These are phyloP conservation scores for Rhizophora apiculata DNA, from an alignment of 345 rosid genomes.

Conservation along the genomic window DNA sequence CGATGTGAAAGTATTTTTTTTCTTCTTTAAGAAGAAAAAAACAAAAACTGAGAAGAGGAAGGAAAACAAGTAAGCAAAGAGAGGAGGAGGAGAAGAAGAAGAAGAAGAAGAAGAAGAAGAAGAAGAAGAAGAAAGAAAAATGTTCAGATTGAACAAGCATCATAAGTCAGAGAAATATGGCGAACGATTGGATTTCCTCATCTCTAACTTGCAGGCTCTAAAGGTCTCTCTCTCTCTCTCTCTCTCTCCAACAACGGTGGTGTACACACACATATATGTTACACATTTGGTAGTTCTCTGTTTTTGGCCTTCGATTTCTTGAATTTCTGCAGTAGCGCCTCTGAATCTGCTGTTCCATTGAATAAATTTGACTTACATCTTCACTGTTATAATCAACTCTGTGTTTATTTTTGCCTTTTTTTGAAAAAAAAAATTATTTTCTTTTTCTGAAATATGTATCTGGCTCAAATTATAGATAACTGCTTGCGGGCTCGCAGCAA, in stretches of 20 bases:
- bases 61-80: neutral
- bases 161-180: conserved; percentile 40
- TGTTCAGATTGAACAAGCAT: conserved; percentile 52
- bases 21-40: no score
- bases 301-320: neutral
- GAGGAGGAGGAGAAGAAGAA: conserved; percentile 6
- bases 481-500: no score
- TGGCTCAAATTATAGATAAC: no score
- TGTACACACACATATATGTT: neutral
- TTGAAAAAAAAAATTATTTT: no score
- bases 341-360: conserved; percentile 14
- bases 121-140: conserved; percentile 7
- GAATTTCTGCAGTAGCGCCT: neutral
- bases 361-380: neutral
- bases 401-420: neutral
- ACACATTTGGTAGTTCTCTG: neutral
- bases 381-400: neutral
- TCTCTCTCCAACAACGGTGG: neutral
- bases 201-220: conserved; percentile 49
- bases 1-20: no score
- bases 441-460: no score
- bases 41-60: no score
- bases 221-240: conserved; percentile 34
- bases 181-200: conserved; percentile 45
- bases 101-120: conserved; percentile 1